Conservation (phyloP, 2,329 filamentous ascomycete genomes). For the Arthrobotrys iridis region DNA sequence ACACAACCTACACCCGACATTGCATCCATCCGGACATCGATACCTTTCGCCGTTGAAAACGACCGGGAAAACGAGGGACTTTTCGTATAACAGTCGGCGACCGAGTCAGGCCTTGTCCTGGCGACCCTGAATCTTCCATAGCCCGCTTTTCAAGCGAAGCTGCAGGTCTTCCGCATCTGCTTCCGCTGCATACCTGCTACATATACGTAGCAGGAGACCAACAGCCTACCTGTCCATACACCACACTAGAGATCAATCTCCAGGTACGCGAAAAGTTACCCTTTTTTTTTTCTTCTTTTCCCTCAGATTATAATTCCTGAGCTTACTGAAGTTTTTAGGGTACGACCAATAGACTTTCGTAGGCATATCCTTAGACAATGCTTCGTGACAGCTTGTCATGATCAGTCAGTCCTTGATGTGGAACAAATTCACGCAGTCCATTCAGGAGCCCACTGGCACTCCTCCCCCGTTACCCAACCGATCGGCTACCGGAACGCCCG, state of each 20-base stretch:
- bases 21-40: neutral
- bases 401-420: conserved; percentile 52
- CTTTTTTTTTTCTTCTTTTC: too few species aligned
- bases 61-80: neutral
- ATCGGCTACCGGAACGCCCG: conserved; percentile 22
- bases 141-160: neutral
- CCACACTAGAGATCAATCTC: neutral
- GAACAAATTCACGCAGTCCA: conserved; percentile 55
- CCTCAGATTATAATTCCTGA: neutral
- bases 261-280: conserved; percentile 16
- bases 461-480: conserved; percentile 48
- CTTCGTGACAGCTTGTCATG: conserved; percentile 51
- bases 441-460: conserved; percentile 43
- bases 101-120: neutral
- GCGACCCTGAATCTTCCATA: neutral
- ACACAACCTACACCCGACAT: too few species aligned
- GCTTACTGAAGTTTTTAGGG: neutral
- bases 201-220: neutral
- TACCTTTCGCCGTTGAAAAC: neutral
- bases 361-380: conserved; percentile 30
- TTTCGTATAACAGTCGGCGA: neutral
- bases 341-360: neutral
- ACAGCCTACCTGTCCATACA: conserved; percentile 46
- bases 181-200: neutral
- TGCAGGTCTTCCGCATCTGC: neutral